phyloP scores from a whole-genome alignment of 164 flowering plant genomes.

The Dillenia suffruticosa region DNA sequence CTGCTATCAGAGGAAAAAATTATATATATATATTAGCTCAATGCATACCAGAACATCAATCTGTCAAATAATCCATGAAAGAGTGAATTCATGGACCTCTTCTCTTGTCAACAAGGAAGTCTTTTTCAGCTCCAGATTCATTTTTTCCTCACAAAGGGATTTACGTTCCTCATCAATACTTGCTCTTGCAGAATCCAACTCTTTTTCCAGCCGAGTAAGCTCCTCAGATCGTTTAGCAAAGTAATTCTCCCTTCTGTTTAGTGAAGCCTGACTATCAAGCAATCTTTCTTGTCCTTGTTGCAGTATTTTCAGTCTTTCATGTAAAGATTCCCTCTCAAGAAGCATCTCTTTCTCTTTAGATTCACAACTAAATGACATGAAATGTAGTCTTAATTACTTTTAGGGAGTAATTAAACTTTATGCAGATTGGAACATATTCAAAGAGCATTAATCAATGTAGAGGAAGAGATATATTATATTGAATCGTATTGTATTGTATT shows the following conservation, averaged over 20 bases:
- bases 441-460: too few species aligned
- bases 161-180: constrained; percentile 38
- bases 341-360: constrained; percentile 70
- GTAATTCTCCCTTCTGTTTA: constrained; percentile 75
- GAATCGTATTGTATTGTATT: too few species aligned
- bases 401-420: too few species aligned
- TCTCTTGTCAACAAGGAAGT: constrained; percentile 58
- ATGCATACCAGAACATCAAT: background rate
- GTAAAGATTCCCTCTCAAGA: constrained; percentile 63
- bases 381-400: background rate
- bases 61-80: background rate
- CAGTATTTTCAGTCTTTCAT: constrained; percentile 55
- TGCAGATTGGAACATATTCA: too few species aligned
- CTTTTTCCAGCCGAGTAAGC: constrained; percentile 51
- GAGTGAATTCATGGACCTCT: constrained; percentile 37
- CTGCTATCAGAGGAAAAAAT: constrained; percentile 29
- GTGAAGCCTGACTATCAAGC: constrained; percentile 61
- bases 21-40: background rate
- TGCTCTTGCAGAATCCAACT: constrained; percentile 48
- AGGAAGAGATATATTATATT: too few species aligned
- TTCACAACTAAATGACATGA: constrained; percentile 54
- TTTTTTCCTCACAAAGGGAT: constrained; percentile 47
- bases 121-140: constrained; percentile 32
- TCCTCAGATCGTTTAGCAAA: constrained; percentile 51
- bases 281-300: constrained; percentile 67